Evolutionary conservation across 352 stramenopile species (phyloP).

Genomic region (Pythium phragmiticola): DNA sequence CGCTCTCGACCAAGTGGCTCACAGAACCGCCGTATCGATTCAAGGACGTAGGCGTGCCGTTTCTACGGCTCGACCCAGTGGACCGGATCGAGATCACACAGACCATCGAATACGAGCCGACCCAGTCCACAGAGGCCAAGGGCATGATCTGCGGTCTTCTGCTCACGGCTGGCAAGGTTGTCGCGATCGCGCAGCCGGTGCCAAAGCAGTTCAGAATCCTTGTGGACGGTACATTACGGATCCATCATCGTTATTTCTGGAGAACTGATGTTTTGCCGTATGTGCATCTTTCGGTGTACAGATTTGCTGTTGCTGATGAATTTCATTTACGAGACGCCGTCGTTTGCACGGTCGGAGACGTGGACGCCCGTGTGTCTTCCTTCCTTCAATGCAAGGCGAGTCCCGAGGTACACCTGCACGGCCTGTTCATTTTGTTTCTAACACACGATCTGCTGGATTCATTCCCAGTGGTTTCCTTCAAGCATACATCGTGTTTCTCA

Average conservation of each 20-base stretch:
- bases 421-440: not conserved
- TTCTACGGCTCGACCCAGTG: slow-evolving; percentile 44
- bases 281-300: slow-evolving; percentile 19
- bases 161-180: slow-evolving; percentile 44
- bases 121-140: slow-evolving; percentile 17
- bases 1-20: slow-evolving; percentile 45
- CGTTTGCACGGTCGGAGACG: slow-evolving; percentile 58
- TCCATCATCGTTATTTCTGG: too few relatives aligned
- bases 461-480: slow-evolving; percentile 61
- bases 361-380: slow-evolving; percentile 73
- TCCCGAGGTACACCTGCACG: not conserved
- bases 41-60: slow-evolving; percentile 45
- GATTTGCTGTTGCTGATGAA: slow-evolving; percentile 67
- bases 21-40: slow-evolving; percentile 39
- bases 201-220: slow-evolving; percentile 66
- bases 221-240: slow-evolving; percentile 42
- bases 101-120: slow-evolving; percentile 46
- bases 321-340: slow-evolving; percentile 72
- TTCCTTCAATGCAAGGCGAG: slow-evolving; percentile 59
- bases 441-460: not conserved
- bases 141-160: slow-evolving; percentile 66
- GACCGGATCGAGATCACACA: slow-evolving; percentile 42
- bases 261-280: not conserved
- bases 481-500: slow-evolving; percentile 71
- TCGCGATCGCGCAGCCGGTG: slow-evolving; percentile 54